Conservation (phyloP, 331 rosid genomes). For the Malus hybrid region DNA sequence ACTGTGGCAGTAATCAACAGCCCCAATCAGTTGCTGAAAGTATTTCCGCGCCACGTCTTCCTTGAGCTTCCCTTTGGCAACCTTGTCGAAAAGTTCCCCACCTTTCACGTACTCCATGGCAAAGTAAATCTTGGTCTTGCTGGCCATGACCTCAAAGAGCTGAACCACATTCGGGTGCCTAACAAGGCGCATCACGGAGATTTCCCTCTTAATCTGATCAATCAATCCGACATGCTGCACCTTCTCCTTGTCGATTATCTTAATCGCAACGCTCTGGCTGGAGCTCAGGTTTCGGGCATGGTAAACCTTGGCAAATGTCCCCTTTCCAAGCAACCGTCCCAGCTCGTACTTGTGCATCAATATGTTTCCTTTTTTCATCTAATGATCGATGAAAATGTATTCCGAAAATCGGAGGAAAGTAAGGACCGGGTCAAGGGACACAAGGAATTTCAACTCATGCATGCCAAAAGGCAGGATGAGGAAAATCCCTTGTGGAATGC, state of each 20-base stretch:
- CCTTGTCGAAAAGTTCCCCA: conserved; percentile 64
- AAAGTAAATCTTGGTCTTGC: conserved; percentile 61
- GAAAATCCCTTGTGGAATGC: conserved; percentile 12
- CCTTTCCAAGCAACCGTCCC: conserved; percentile 57
- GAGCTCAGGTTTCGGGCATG: conserved; percentile 41
- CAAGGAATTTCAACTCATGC: conserved; percentile 21
- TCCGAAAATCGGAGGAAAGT: background rate
- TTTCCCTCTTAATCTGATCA: conserved; percentile 63
- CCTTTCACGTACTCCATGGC: conserved; percentile 62
- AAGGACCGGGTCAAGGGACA: background rate
- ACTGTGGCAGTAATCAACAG: conserved; percentile 58
- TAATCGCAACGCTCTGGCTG: conserved; percentile 48
- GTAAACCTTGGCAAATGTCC: conserved; percentile 69
- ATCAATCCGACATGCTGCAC: conserved; percentile 34
- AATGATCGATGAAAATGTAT: background rate
- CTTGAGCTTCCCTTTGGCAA: conserved; percentile 46
- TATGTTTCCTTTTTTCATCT: conserved; percentile 17
- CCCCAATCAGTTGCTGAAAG: conserved; percentile 63
- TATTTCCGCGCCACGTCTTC: conserved; percentile 62
- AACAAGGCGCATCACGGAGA: conserved; percentile 48
- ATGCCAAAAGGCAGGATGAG: conserved; percentile 15
- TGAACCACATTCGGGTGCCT: conserved; percentile 64
- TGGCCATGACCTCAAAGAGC: conserved; percentile 70
- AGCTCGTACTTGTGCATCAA: conserved; percentile 51
- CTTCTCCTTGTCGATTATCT: conserved; percentile 54